These are phyloP conservation scores for Keqinozyma sinolaborantium DNA, from an alignment of 1,139 yeast species.

Conservation along the genomic window DNA sequence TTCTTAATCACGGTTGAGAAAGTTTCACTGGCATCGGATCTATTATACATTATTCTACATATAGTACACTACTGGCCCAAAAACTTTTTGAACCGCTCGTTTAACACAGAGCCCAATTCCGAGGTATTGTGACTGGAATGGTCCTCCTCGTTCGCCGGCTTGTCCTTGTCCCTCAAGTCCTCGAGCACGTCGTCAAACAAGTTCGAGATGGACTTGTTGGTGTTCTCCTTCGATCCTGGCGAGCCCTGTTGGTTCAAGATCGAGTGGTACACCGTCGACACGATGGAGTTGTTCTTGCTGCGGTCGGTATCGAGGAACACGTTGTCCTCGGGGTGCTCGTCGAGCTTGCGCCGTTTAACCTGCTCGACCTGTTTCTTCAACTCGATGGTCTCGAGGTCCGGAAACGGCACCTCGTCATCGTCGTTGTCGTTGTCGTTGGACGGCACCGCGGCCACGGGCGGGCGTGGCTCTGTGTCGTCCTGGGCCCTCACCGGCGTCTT, in stretches of 20 bases:
- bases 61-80: conserved; percentile 7
- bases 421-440: conserved; percentile 7
- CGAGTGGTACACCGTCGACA: conserved; percentile 31
- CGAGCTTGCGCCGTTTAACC: conserved; percentile 9
- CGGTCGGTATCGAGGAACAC: conserved; percentile 27
- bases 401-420: conserved; percentile 18
- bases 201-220: conserved; percentile 27
- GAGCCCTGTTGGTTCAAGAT: conserved; percentile 13
- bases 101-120: conserved; percentile 28
- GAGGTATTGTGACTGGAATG: conserved; percentile 19
- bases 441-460: conserved; percentile 19
- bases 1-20: no score
- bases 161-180: conserved; percentile 10
- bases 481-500: conserved; percentile 25
- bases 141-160: conserved; percentile 4
- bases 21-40: no score
- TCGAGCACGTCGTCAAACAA: conserved; percentile 26
- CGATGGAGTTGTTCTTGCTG: conserved; percentile 17
- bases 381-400: conserved; percentile 22
- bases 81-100: conserved; percentile 25
- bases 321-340: conserved; percentile 17
- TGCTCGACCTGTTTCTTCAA: conserved; percentile 11
- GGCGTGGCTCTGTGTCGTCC: conserved; percentile 35
- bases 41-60: no score
- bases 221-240: conserved; percentile 14